Base-by-base conservation (phyloP, 169 alveolate genomes). In the Plasmodium fragile region DNA sequence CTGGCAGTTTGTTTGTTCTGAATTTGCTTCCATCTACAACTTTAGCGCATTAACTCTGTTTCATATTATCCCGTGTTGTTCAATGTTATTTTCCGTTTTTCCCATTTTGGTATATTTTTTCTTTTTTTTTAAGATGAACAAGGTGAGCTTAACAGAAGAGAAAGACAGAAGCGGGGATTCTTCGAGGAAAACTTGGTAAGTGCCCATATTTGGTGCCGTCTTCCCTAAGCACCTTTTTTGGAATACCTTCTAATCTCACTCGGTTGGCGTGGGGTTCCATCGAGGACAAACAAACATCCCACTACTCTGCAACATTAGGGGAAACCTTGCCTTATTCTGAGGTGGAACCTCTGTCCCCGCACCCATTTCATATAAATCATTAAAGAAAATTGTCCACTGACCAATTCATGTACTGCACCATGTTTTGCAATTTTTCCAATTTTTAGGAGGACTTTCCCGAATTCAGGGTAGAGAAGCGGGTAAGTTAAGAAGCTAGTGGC, bases 391-490 rank as follows among this genome's bases (percentile, higher is more conserved):
- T 49, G 16, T 25, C 39, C 4, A 16, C 4, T 28, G 5, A 4
- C 16, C 39, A 65, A 25, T 36, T 16, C 32, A 59, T 5, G 6
- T 36, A 22, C 4, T 65, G 36, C n/a, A 6, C 39, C 39, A 65
- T n/a, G 75, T 22, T 65, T 65, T 65, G n/a, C 39, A 22, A 65
- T 28, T 65, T 49, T 49, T n/a, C 71, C 6, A 2, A 49, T 16
- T 8, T 53, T 41, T 69, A 85, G 94, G 94, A 78, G 32, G 7
- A 52, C 18, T 13, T 49, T 13, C 94, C 94, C 25, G 82, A 78
- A 11, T 89, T 89, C 52, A 69, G n/a, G 49, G 22, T 89, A 89
- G 94, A 89, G 49, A 89, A 89, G 22, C 81, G 94, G 84, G 93
- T 83, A 83, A 52, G 43, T 7, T 79, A 10, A 25, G 36, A 65